Percentiles rank a stretch among this genome's conserved stretches.
Evolutionary conservation across 768 basidiomycete genomes (phyloP).

Genomic region (Mycena kentingensis): DNA sequence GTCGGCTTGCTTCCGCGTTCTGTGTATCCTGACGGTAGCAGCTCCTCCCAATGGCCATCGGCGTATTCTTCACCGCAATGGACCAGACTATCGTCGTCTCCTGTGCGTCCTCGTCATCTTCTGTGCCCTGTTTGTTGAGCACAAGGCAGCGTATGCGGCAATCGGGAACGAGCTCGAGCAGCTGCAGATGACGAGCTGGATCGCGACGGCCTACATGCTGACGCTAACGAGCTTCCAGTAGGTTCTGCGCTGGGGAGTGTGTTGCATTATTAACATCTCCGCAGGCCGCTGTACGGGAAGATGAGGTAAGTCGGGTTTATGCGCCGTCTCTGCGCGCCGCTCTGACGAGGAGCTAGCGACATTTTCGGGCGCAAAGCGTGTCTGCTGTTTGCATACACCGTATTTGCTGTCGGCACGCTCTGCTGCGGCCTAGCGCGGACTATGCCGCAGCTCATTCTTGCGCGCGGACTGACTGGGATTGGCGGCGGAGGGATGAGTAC

Average conservation of each 20-base stretch:
- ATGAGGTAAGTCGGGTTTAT: conserved; percentile 37
- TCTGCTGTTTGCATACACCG: conserved; percentile 53
- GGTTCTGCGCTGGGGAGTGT: conserved; percentile 17
- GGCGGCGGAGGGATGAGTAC: conserved; percentile 67
- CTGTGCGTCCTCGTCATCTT: conserved; percentile 28
- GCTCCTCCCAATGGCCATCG: conserved; percentile 51
- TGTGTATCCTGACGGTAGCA: conserved; percentile 21
- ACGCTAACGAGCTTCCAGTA: conserved; percentile 64
- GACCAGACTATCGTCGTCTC: conserved; percentile 53
- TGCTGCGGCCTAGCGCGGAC: conserved; percentile 55
- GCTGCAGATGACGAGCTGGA: conserved; percentile 68
- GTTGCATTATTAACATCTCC: background rate
- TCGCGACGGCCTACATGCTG: conserved; percentile 63
- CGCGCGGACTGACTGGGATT: conserved; percentile 58
- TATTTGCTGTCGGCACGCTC: conserved; percentile 57
- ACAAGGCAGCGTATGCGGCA: conserved; percentile 46
- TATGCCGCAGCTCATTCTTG: conserved; percentile 55
- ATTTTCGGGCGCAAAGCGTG: conserved; percentile 65
- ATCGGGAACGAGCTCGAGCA: conserved; percentile 63
- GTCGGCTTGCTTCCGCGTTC: conserved; percentile 21
- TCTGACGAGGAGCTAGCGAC: no score
- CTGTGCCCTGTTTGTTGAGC: background rate
- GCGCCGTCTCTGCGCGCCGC: no score
- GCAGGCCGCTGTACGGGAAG: conserved; percentile 65
- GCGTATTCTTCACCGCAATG: conserved; percentile 50